A percentile compares a stretch with the other conserved stretches of the same genome.
Evolutionary conservation across 495 filamentous ascomycete species (phyloP).

Genomic region (Penicillium steckii): DNA sequence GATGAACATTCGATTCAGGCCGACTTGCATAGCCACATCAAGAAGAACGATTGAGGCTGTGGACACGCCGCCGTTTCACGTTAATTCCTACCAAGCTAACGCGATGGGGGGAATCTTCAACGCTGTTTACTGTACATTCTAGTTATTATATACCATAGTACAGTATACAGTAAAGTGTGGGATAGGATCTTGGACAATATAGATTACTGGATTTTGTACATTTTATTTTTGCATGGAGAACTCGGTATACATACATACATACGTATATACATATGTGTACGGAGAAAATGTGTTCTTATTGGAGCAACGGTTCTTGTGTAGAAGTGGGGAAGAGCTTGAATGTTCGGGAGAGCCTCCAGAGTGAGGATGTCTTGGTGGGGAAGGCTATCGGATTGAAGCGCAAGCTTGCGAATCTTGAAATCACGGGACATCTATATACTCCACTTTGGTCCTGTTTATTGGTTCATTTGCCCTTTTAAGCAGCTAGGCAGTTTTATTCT

Average conservation of each 20-base stretch:
- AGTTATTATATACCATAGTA: too few relatives aligned
- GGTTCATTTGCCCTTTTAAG: background rate
- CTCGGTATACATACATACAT: background rate
- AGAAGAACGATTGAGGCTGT: background rate
- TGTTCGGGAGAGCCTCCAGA: background rate
- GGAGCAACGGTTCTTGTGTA: background rate
- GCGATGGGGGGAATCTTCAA: too few relatives aligned
- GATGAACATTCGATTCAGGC: background rate
- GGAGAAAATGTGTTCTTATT: background rate
- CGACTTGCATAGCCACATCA: background rate
- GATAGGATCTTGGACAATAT: too few relatives aligned
- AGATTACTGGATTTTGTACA: too few relatives aligned
- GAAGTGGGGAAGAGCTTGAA: background rate
- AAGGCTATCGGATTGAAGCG: constrained; percentile 13
- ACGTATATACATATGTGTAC: background rate
- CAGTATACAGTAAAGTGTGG: too few relatives aligned
- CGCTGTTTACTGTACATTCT: too few relatives aligned
- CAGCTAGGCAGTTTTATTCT: background rate
- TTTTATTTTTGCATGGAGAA: too few relatives aligned
- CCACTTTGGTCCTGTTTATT: background rate
- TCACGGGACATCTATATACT: background rate
- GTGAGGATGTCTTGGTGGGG: constrained; percentile 10
- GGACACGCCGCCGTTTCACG: background rate
- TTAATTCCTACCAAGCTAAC: too few relatives aligned
- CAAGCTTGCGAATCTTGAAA: constrained; percentile 16